Evolutionary conservation across 2,329 filamentous ascomycete species (phyloP), one percentile per base, ranked within the genome.

Genomic region (Ascosphaera aggregata): DNA sequence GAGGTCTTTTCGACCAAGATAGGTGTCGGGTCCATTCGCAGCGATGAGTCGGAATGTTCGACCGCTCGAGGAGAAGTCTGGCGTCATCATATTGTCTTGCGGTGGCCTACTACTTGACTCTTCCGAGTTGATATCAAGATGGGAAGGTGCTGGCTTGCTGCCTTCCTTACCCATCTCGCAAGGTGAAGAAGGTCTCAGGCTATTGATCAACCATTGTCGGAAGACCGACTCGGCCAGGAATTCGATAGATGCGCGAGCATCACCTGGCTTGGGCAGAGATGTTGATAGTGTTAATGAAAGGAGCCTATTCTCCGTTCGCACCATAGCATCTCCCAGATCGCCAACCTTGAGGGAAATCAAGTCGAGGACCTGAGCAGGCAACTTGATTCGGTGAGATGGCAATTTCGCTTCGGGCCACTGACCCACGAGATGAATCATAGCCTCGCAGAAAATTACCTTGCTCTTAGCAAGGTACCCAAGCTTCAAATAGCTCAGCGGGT

Each of bases 271-370:
- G 15, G 30, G 13, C 13, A 32, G 5, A 9, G 73, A 70, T 16
- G 79, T 93, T 3, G 73, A 80, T 7, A 94, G 65, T 1, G 69
- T 80, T 4, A 94, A 62, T 9, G 84, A 71, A 58, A 91, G 91
- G 9, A 95, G 69, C 40, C 77, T 76, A 16, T 74, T 73, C 52
- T 94, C 86, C 17, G 89, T 69, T 19, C 78, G 74, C 27, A 73
- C 69, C 44, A 92, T 80, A 5, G 75, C 67, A 49, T 94, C 84
- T 45, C 84, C 78, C 15, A 94, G 65, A 55, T 94, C 85, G 47
- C 92, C 82, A 3, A 89, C 82, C 56, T 94, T 94, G 58, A 94
- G 84, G 55, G 93, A 81, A 44, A 94, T 91, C 27, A 94, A 60
- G 47, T 94, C 84, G 8, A 94, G 64, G 0, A 94, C 81, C 0